Conservation (phyloP, 1,139 yeast species). For the Sugiyamaella grinbergsii region DNA sequence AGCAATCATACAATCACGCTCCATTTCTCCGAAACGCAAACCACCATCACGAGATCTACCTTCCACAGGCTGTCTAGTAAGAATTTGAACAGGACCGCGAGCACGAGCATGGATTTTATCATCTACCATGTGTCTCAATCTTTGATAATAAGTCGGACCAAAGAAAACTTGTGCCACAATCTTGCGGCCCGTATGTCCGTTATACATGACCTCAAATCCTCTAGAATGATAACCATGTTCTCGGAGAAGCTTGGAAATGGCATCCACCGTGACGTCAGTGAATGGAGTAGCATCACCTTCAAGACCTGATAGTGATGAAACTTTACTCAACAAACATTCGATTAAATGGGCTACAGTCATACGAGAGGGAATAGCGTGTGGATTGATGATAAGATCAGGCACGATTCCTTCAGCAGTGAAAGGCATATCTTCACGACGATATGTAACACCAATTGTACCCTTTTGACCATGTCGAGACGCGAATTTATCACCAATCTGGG, state of each 20-base stretch:
- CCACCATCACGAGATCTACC: slow-evolving; percentile 99
- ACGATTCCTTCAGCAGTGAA: slow-evolving; percentile 95
- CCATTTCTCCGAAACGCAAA: slow-evolving; percentile 99
- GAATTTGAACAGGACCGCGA: slow-evolving; percentile 97
- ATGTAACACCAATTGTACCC: slow-evolving; percentile 99
- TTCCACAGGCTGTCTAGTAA: slow-evolving; percentile 98
- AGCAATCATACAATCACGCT: slow-evolving; percentile 99
- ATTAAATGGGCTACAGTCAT: slow-evolving; percentile 99
- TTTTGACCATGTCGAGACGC: slow-evolving; percentile 99
- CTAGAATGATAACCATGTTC: slow-evolving; percentile 97
- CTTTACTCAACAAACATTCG: slow-evolving; percentile 94
- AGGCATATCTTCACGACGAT: slow-evolving; percentile 99
- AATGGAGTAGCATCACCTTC: slow-evolving; percentile 99
- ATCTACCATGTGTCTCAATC: slow-evolving; percentile 98
- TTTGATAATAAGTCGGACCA: slow-evolving; percentile 98
- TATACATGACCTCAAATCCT: slow-evolving; percentile 97
- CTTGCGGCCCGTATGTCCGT: slow-evolving; percentile 98
- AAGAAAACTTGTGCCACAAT: slow-evolving; percentile 97
- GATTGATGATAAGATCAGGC: slow-evolving; percentile 95
- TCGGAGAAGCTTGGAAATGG: slow-evolving; percentile 84
- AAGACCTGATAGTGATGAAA: slow-evolving; percentile 89
- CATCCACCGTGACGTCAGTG: slow-evolving; percentile 97
- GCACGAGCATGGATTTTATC: slow-evolving; percentile 99
- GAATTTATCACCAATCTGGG: slow-evolving; percentile 98
- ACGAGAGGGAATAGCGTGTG: slow-evolving; percentile 99